phyloP scores from a whole-genome alignment of 768 basidiomycete genomes.

The Agaricus blazei region DNA sequence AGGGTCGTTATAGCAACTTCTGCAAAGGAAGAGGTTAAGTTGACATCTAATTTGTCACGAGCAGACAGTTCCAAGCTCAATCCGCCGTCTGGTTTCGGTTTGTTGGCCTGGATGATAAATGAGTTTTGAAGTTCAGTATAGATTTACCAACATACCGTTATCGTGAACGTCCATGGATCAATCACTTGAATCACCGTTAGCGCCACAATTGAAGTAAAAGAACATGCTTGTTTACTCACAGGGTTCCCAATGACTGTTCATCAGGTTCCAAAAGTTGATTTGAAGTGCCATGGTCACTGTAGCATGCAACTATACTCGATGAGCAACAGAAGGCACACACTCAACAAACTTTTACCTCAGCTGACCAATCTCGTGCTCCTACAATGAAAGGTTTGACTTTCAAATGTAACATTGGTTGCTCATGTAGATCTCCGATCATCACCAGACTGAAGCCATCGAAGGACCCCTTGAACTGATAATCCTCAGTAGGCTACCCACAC shows the following conservation, averaged over 20 bases:
- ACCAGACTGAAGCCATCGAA: conserved; percentile 92
- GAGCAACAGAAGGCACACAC: neutral
- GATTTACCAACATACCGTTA: conserved; percentile 40
- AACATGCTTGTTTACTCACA: conserved; percentile 34
- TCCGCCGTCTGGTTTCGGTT: conserved; percentile 44
- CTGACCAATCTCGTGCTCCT: conserved; percentile 90
- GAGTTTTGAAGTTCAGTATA: neutral
- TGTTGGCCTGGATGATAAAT: conserved; percentile 42
- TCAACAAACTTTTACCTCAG: conserved; percentile 50
- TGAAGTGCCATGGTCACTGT: conserved; percentile 76
- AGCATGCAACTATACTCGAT: conserved; percentile 62
- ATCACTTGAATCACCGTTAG: conserved; percentile 52
- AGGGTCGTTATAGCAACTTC: conserved; percentile 75
- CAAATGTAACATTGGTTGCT: conserved; percentile 90
- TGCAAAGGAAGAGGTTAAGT: conserved; percentile 85
- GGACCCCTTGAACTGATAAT: conserved; percentile 66
- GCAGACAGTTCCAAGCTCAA: conserved; percentile 63
- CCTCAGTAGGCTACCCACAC: neutral
- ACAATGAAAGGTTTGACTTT: conserved; percentile 81
- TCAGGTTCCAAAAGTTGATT: conserved; percentile 94
- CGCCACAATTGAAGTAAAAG: neutral
- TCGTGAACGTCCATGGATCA: conserved; percentile 91
- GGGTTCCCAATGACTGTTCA: conserved; percentile 98
- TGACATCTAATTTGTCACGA: conserved; percentile 82
- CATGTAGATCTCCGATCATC: conserved; percentile 91